Percentiles rank a stretch among this genome's conserved stretches.
Evolutionary conservation across 352 stramenopile genomes (phyloP).

Genomic region (Pythium diclinum): DNA sequence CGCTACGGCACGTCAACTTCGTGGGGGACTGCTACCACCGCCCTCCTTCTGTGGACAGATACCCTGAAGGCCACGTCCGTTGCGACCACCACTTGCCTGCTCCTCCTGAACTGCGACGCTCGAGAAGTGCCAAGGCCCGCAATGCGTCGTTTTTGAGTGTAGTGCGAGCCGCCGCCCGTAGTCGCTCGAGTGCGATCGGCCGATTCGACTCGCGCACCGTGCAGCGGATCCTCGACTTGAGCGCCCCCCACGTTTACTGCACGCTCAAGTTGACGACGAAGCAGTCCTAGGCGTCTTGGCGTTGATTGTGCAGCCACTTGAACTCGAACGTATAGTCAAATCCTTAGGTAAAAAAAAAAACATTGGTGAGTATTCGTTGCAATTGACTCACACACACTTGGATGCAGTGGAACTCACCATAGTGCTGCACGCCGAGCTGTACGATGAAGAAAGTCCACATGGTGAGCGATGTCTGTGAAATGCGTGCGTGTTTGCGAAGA

Average conservation of each 20-base stretch:
- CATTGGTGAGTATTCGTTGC: too few relatives aligned
- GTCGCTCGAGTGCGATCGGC: neutral
- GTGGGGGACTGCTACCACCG: neutral
- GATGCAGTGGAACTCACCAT: too few relatives aligned
- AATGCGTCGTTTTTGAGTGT: conserved; percentile 1
- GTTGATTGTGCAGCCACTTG: too few relatives aligned
- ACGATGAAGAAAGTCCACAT: conserved; percentile 23
- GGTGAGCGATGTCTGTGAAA: conserved; percentile 14
- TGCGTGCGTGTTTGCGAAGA: conserved; percentile 26
- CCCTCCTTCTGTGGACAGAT: neutral
- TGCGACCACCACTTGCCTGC: neutral
- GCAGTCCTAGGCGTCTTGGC: too few relatives aligned
- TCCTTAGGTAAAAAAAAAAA: too few relatives aligned
- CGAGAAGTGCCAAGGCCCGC: neutral
- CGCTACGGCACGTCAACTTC: neutral
- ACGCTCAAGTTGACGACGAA: neutral
- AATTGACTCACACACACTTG: too few relatives aligned
- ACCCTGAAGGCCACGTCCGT: neutral
- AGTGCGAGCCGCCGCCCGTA: neutral
- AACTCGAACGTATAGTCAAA: too few relatives aligned
- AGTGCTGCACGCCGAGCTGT: conserved; percentile 10
- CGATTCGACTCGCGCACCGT: neutral
- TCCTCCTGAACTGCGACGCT: neutral
- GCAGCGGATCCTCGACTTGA: neutral
- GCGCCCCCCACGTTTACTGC: neutral